Percentiles rank a stretch among this genome's conserved stretches.
These are phyloP conservation scores for Prunus padus DNA, from an alignment of 306 rosid species.

Conservation along the genomic window DNA sequence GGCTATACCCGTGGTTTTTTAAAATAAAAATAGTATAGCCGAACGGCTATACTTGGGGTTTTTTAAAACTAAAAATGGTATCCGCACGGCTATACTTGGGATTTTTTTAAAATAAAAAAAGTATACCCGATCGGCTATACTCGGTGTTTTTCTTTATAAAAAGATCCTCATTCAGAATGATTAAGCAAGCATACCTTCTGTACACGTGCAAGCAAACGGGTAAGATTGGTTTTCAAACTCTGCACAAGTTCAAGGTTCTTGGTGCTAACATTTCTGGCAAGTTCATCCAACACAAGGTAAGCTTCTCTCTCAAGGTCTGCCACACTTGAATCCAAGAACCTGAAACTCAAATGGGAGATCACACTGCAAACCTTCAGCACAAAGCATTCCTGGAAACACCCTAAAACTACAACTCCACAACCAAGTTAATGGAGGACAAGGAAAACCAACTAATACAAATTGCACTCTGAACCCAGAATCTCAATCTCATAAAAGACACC, in stretches of 20 bases:
- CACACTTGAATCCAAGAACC: conserved; percentile 79
- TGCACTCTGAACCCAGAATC: neutral
- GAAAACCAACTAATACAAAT: neutral
- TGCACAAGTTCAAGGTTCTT: conserved; percentile 94
- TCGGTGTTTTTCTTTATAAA: no score
- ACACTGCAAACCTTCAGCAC: conserved; percentile 57
- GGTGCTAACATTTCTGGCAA: conserved; percentile 95
- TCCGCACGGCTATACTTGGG: no score
- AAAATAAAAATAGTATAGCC: no score
- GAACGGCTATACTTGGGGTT: no score
- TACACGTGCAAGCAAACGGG: conserved; percentile 87
- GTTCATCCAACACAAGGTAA: conserved; percentile 89
- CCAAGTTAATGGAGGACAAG: neutral
- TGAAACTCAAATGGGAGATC: conserved; percentile 97
- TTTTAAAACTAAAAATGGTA: no score
- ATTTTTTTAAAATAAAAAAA: no score
- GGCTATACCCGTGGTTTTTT: no score
- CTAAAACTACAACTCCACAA: neutral
- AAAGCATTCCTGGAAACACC: neutral
- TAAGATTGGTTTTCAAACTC: conserved; percentile 93
- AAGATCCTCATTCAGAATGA: neutral
- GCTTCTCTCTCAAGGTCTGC: conserved; percentile 88
- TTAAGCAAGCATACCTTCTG: conserved; percentile 64
- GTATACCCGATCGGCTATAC: no score
- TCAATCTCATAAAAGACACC: neutral